A percentile compares a stretch with the other conserved stretches of the same genome.
Conservation (phyloP, 371 early-diverging fungal species). For the Chytridiales sp. region DNA sequence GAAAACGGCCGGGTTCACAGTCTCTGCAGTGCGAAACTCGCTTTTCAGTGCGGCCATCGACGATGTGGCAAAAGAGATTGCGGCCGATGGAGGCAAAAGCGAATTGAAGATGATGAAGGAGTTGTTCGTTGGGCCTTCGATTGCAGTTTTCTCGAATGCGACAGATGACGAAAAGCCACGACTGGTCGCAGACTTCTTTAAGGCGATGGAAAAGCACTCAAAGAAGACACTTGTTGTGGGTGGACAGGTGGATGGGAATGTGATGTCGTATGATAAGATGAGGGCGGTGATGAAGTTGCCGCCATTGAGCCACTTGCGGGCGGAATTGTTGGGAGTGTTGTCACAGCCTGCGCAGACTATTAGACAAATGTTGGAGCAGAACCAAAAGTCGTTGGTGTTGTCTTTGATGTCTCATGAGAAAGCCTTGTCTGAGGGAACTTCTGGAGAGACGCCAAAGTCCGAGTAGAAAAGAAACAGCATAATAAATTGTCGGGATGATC, state of each 20-base stretch:
- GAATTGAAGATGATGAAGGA: slow-evolving; percentile 3
- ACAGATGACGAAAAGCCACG: slow-evolving; percentile 22
- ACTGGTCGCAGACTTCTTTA: slow-evolving; percentile 25
- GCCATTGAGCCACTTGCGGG: slow-evolving; percentile 20
- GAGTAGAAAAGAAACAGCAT: too few species aligned
- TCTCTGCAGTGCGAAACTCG: slow-evolving; percentile 31
- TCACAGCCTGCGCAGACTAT: slow-evolving; percentile 18
- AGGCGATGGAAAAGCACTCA: slow-evolving; percentile 20
- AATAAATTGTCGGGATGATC: too few species aligned
- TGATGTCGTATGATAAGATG: slow-evolving; percentile 30
- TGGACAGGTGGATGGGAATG: slow-evolving; percentile 25
- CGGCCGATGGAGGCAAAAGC: background rate
- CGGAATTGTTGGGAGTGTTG: slow-evolving; percentile 30
- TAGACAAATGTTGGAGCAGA: slow-evolving; percentile 15
- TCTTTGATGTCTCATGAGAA: slow-evolving; percentile 24
- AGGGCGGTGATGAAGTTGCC: slow-evolving; percentile 28
- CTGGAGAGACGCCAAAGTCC: too few species aligned
- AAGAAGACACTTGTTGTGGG: slow-evolving; percentile 31
- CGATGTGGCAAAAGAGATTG: slow-evolving; percentile 8
- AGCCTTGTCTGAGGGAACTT: too few species aligned
- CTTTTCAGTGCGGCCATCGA: slow-evolving; percentile 27
- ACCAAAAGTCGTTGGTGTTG: slow-evolving; percentile 19
- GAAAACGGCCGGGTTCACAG: slow-evolving; percentile 26
- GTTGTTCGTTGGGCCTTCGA: slow-evolving; percentile 27
- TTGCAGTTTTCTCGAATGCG: slow-evolving; percentile 26